Evolutionary conservation across 2,329 filamentous ascomycete genomes (phyloP), one percentile per base, ranked within the genome.

Genomic region (Elsinoe arachidis): DNA sequence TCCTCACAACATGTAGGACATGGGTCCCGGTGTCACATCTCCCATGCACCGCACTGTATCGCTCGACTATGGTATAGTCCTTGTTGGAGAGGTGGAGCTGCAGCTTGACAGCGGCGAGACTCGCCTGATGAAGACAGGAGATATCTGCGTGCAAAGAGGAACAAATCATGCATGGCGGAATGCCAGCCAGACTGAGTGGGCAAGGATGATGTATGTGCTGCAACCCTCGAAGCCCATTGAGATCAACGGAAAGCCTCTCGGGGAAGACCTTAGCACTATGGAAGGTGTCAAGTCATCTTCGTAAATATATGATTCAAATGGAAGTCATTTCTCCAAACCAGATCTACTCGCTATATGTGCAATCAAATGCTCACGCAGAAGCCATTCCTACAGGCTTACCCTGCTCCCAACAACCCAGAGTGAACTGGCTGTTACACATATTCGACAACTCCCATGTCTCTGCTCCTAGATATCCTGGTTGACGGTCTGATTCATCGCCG

Each of bases 381-480:
- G 41, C 41, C 21, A 56, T 23, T n/a, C 38, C 41, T 15, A 47
- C 41, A 26, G 33, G 41, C 55, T 44, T 60, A 19, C 56, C 61
- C 26, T 58, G 37, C 15, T 58, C 49, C 72, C 71, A 75, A 12
- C 53, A 55, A 3, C 80, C 80, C 60, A 83, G 67, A 0, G 77
- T 82, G 61, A 79, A 83, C 67, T 84, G 81, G 33, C 75, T 78
- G 64, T 84, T 83, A 56, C 78, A 67, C 81, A 84, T 84, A 63
- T 84, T 84, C 4, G 78, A 82, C 68, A 85, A 68, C 68, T 85
- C 83, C 82, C 82, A 85, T n/a, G 76, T 78, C 72, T 85, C 81
- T 0, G 81, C 82, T n/a, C 72, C 74, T 61, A 82, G 64, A 58
- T 70, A 67, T 0, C 73, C 77, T 56, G 68, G 64, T 56, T 63